Evolutionary conservation across 139 green algal genomes (phyloP).

Genomic region (Asterochloris erici): DNA sequence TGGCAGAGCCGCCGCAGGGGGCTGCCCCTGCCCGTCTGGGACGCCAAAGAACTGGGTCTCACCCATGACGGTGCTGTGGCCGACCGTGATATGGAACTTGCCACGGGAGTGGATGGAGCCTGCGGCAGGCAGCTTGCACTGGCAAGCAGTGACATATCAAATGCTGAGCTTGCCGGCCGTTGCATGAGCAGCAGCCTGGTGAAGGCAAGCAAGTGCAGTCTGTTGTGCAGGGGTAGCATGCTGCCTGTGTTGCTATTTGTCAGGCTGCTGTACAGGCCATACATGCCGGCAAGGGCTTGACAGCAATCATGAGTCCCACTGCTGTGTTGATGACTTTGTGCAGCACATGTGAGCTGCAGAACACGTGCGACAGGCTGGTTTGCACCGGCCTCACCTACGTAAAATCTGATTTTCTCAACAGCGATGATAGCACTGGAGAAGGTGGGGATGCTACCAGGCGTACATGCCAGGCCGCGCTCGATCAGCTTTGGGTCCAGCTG

Average conservation of each 20-base stretch:
- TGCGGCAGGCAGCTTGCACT: neutral
- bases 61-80: slow-evolving; percentile 84
- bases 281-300: neutral
- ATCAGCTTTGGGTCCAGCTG: slow-evolving; percentile 78
- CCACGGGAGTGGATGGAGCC: neutral
- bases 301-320: too few species aligned
- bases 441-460: slow-evolving; percentile 66
- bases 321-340: too few species aligned
- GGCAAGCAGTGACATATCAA: neutral
- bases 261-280: too few species aligned
- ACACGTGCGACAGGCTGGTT: too few species aligned
- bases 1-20: slow-evolving; percentile 4
- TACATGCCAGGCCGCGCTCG: slow-evolving; percentile 77
- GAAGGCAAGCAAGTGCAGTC: too few species aligned
- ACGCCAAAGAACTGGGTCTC: slow-evolving; percentile 73
- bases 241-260: too few species aligned
- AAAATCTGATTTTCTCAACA: slow-evolving; percentile 84
- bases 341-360: too few species aligned
- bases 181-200: too few species aligned
- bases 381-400: slow-evolving; percentile 13
- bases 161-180: too few species aligned
- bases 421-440: slow-evolving; percentile 67
- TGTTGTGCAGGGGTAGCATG: too few species aligned
- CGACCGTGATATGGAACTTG: slow-evolving; percentile 82
- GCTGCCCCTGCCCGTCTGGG: slow-evolving; percentile 29